Percentiles rank a stretch among this genome's conserved stretches.
Conservation (phyloP, 2,329 filamentous ascomycete genomes). For the Curvularia eragrostidis region DNA sequence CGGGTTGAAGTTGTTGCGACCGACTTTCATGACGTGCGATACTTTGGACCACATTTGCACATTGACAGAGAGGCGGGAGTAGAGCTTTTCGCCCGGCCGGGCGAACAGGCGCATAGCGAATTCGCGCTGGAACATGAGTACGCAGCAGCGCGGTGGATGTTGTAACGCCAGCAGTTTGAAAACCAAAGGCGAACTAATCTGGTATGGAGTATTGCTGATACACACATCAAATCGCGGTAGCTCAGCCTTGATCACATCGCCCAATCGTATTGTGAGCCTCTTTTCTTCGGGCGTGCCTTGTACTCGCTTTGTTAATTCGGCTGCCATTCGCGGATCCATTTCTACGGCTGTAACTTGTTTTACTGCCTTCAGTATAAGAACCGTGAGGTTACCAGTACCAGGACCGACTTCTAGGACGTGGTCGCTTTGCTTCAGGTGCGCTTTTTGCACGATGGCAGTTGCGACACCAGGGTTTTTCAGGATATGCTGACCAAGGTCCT, state of each 20-base stretch:
- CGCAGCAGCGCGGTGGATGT: slow-evolving; percentile 79
- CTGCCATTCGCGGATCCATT: slow-evolving; percentile 94
- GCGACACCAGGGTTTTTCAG: slow-evolving; percentile 90
- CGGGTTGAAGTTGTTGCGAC: slow-evolving; percentile 94
- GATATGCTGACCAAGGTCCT: slow-evolving; percentile 86
- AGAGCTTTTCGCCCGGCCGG: slow-evolving; percentile 84
- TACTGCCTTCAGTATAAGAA: slow-evolving; percentile 85
- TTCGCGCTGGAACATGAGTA: slow-evolving; percentile 97
- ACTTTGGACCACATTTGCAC: slow-evolving; percentile 89
- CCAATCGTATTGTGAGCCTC: slow-evolving; percentile 84
- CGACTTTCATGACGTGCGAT: slow-evolving; percentile 84
- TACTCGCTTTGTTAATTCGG: slow-evolving; percentile 91
- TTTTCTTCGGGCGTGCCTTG: slow-evolving; percentile 81
- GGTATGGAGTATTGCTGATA: slow-evolving; percentile 77
- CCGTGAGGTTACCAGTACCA: slow-evolving; percentile 87
- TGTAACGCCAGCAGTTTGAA: slow-evolving; percentile 86
- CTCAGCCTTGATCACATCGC: slow-evolving; percentile 89
- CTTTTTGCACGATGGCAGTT: slow-evolving; percentile 83
- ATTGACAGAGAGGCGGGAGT: slow-evolving; percentile 89
- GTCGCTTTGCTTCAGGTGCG: slow-evolving; percentile 86
- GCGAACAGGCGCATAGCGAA: slow-evolving; percentile 91
- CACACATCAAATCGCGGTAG: slow-evolving; percentile 79
- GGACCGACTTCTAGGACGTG: slow-evolving; percentile 90
- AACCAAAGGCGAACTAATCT: slow-evolving; percentile 89
- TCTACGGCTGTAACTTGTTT: slow-evolving; percentile 87